Percentiles rank a stretch among this genome's conserved stretches.
phyloP scores from a whole-genome alignment of 2,329 filamentous ascomycete species.

The Cladosporium sp. region DNA sequence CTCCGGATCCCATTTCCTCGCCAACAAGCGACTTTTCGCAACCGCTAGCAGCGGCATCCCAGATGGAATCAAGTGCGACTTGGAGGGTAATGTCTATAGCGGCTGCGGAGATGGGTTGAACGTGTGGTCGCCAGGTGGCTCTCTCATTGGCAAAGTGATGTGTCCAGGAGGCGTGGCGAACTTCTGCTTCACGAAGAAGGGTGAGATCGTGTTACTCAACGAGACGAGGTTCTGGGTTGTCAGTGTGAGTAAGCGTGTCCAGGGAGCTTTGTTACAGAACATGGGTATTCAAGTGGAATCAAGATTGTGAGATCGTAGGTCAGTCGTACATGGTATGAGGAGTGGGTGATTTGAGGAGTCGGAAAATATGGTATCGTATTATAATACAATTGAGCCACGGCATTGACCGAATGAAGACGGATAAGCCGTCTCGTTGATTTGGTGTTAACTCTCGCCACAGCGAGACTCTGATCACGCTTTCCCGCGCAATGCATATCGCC shows the following conservation, averaged over 20 bases:
- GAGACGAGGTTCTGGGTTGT: constrained; percentile 31
- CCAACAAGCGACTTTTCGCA: constrained; percentile 32
- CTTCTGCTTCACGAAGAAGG: constrained; percentile 22
- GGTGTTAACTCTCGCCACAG: neutral
- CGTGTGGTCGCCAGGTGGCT: constrained; percentile 53
- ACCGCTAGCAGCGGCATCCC: constrained; percentile 47
- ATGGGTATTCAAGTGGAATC: constrained; percentile 29
- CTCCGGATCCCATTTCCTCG: constrained; percentile 21
- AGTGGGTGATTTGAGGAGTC: neutral
- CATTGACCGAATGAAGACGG: neutral
- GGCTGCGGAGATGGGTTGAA: constrained; percentile 57
- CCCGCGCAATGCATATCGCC: neutral
- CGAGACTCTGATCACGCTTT: neutral
- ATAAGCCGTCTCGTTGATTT: neutral
- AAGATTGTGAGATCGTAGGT: neutral
- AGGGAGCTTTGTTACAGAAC: constrained; percentile 31
- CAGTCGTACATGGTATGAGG: neutral
- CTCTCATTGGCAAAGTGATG: constrained; percentile 59
- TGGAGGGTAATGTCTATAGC: constrained; percentile 56
- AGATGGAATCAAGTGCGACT: constrained; percentile 59
- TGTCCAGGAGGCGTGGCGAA: constrained; percentile 42
- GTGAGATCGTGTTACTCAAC: constrained; percentile 24
- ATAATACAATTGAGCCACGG: neutral
- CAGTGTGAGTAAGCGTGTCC: constrained; percentile 21
- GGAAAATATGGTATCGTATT: neutral